These are phyloP conservation scores for Aspergillus arachidicola DNA, from an alignment of 2,329 filamentous ascomycete species.

Conservation along the genomic window DNA sequence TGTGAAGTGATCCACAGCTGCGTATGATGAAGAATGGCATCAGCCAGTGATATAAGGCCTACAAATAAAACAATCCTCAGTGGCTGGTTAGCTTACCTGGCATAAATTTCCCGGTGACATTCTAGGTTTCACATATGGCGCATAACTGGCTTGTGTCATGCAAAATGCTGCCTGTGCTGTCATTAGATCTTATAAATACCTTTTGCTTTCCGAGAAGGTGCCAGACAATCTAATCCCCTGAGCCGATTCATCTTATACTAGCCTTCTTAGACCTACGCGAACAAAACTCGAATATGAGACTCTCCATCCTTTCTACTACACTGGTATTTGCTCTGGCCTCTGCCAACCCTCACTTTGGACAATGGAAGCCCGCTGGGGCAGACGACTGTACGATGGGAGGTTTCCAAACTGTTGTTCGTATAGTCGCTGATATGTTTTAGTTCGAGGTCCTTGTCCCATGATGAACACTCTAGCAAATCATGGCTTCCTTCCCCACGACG, in stretches of 20 bases:
- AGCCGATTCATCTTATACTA: neutral
- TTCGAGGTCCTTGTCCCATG: conserved; percentile 51
- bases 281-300: neutral
- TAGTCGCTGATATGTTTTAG: conserved; percentile 6
- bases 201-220: neutral
- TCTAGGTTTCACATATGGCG: neutral
- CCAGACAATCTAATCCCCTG: neutral
- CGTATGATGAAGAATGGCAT: neutral
- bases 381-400: neutral
- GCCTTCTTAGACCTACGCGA: neutral
- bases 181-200: neutral
- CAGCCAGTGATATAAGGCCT: neutral
- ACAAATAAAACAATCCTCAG: neutral
- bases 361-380: neutral
- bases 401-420: no score
- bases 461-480: conserved; percentile 58
- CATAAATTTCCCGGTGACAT: neutral
- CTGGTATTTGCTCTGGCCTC: neutral
- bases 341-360: neutral
- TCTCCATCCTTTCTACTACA: neutral
- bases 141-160: neutral
- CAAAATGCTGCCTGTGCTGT: neutral
- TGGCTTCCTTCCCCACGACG: conserved; percentile 51
- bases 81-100: neutral
- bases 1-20: neutral